Conservation (phyloP, 257 asterid genomes). For the Capsicum rhomboideum region DNA sequence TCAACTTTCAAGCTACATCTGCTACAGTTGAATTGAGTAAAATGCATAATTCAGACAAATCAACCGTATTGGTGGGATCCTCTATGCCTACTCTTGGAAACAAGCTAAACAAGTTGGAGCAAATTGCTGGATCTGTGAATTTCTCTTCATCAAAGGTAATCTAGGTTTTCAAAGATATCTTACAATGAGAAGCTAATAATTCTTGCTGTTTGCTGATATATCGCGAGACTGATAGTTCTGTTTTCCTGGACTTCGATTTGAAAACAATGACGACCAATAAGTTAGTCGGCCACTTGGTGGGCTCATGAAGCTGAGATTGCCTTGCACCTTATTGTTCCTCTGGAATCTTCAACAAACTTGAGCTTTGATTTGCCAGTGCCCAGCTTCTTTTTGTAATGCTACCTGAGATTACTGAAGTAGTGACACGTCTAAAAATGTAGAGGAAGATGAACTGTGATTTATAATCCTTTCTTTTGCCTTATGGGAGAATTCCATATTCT, state of each 20-base stretch:
- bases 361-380: background rate
- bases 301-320: background rate
- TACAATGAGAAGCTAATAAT: background rate
- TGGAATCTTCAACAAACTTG: background rate
- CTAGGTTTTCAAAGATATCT: background rate
- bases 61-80: background rate
- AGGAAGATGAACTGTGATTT: background rate
- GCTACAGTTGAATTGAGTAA: background rate
- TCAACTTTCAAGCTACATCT: background rate
- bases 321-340: background rate
- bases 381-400: background rate
- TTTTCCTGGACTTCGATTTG: background rate
- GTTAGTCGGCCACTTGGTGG: background rate
- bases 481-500: too few relatives aligned
- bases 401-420: background rate
- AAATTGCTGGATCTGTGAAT: background rate
- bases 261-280: background rate
- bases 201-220: background rate
- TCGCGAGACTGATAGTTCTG: background rate
- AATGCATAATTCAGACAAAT: background rate
- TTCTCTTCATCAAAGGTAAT: background rate
- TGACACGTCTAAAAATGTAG: background rate
- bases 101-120: conserved; percentile 11
- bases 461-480: background rate
- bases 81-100: conserved; percentile 3